Percentiles rank a stretch among this genome's conserved stretches.
Conservation (phyloP, 73 alveolate species). For the Paramecium biaurelia region DNA sequence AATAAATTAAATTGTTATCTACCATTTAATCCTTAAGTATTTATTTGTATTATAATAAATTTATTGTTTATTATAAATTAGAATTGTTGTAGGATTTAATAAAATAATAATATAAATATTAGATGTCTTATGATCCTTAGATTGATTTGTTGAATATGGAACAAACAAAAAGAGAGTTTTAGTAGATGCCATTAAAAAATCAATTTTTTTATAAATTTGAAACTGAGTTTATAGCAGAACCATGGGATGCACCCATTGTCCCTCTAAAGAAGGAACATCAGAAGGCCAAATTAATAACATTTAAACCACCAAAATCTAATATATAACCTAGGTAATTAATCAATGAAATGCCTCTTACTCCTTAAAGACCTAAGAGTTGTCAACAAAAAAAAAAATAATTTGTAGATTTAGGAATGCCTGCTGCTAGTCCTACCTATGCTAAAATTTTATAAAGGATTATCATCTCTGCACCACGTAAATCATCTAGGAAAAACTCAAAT, state of each 20-base stretch:
- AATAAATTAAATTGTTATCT: no score
- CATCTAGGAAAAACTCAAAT: slow-evolving; percentile 9
- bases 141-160: neutral
- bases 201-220: neutral
- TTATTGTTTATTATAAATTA: neutral
- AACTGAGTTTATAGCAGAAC: slow-evolving; percentile 7
- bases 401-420: neutral
- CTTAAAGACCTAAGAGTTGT: neutral
- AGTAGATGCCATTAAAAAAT: neutral
- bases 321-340: neutral
- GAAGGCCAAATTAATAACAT: neutral
- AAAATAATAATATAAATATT: neutral
- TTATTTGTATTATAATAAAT: neutral
- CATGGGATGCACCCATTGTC: neutral
- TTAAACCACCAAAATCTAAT: neutral
- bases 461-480: neutral
- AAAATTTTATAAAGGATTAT: neutral
- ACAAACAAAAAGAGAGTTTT: neutral
- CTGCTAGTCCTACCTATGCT: neutral
- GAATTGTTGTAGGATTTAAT: neutral
- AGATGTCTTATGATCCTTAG: neutral
- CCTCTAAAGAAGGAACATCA: neutral
- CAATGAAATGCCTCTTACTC: neutral
- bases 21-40: no score
- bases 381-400: neutral